Evolutionary conservation across 805 yeast species (phyloP).

Genomic region (Saccharomycopsis amapae): DNA sequence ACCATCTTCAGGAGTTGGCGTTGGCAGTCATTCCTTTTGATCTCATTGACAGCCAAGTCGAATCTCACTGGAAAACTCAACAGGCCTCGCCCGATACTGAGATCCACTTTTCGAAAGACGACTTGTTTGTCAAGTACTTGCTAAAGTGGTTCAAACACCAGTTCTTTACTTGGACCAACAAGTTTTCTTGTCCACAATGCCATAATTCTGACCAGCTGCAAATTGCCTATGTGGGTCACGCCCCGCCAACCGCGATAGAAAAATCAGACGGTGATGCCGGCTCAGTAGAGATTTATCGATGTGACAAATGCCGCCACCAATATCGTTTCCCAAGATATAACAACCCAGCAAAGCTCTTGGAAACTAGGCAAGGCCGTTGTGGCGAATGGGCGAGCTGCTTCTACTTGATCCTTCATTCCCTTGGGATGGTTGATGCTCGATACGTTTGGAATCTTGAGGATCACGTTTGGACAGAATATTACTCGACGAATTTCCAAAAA

Average conservation of each 20-base stretch:
- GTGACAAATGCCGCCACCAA: conserved; percentile 40
- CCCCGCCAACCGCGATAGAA: conserved; percentile 41
- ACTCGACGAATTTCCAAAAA: conserved; percentile 46
- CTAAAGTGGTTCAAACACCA: conserved; percentile 67
- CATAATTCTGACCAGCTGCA: conserved; percentile 34
- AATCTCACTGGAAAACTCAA: no score
- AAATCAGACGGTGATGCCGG: conserved; percentile 43
- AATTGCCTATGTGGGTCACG: conserved; percentile 33
- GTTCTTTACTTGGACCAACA: conserved; percentile 80
- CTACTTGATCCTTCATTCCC: conserved; percentile 56
- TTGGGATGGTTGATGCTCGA: conserved; percentile 52
- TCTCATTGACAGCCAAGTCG: conserved; percentile 53
- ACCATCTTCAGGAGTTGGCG: conserved; percentile 44
- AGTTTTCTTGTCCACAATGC: conserved; percentile 55
- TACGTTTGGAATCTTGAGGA: conserved; percentile 88
- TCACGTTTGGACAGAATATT: conserved; percentile 95
- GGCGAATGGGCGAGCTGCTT: conserved; percentile 95
- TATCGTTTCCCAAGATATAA: conserved; percentile 74
- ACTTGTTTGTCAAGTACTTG: conserved; percentile 49
- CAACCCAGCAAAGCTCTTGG: conserved; percentile 53
- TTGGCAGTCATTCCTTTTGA: conserved; percentile 58
- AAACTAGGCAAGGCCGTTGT: conserved; percentile 70
- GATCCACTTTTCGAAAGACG: conserved; percentile 39
- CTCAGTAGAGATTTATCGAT: conserved; percentile 56
- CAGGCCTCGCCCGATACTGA: not conserved